A percentile compares a stretch with the other conserved stretches of the same genome.
Conservation (phyloP, 2,329 filamentous ascomycete genomes). For the Fusarium nodosum region DNA sequence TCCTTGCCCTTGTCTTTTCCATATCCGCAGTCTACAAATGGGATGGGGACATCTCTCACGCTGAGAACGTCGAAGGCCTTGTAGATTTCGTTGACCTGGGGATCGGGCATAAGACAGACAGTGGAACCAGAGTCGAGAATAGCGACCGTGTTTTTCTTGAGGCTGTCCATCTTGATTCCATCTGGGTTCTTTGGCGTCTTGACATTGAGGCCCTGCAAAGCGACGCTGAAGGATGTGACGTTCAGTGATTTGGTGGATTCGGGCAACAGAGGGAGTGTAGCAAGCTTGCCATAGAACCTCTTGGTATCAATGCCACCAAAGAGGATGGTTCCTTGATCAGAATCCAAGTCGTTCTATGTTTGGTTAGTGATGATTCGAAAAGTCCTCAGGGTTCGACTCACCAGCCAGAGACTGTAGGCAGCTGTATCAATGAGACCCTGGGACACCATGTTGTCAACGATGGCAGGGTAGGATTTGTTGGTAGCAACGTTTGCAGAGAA, state of each 20-base stretch:
- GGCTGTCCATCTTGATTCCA: constrained; percentile 52
- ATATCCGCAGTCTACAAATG: constrained; percentile 66
- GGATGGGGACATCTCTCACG: constrained; percentile 58
- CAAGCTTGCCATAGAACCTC: constrained; percentile 73
- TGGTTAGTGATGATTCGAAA: constrained; percentile 19
- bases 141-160: constrained; percentile 71
- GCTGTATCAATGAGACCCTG: constrained; percentile 72
- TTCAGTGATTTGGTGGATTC: constrained; percentile 56
- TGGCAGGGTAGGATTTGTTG: constrained; percentile 63
- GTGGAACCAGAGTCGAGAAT: constrained; percentile 82
- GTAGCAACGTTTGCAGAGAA: constrained; percentile 66
- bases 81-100: constrained; percentile 66
- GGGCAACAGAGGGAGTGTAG: constrained; percentile 62
- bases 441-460: constrained; percentile 74
- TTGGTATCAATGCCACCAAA: constrained; percentile 84
- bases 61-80: constrained; percentile 66
- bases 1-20: constrained; percentile 59
- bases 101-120: constrained; percentile 75
- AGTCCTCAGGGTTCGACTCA: constrained; percentile 41
- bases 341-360: constrained; percentile 68
- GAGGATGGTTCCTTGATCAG: constrained; percentile 77
- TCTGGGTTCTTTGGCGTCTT: constrained; percentile 46
- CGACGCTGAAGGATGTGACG: constrained; percentile 57
- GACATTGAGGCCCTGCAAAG: constrained; percentile 57
- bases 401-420: constrained; percentile 77